phyloP scores from a whole-genome alignment of 2,329 filamentous ascomycete genomes.

The Amauroascus niger region DNA sequence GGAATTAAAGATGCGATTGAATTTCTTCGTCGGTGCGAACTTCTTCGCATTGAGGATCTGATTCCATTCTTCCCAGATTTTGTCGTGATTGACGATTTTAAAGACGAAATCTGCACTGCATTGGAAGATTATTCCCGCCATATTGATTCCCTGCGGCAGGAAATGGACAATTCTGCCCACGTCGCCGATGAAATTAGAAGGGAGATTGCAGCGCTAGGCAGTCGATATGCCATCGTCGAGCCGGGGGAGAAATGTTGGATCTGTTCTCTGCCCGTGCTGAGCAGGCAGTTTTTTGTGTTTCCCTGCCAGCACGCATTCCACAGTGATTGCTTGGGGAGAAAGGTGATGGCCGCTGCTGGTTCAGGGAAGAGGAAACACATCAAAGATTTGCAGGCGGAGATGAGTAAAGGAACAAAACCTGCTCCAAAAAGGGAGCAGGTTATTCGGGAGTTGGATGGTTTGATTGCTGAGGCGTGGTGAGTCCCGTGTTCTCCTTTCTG shows the following conservation, averaged over 20 bases:
- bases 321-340: slow-evolving; percentile 80
- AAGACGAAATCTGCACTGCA: slow-evolving; percentile 90
- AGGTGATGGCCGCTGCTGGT: slow-evolving; percentile 73
- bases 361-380: slow-evolving; percentile 69
- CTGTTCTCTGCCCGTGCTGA: slow-evolving; percentile 75
- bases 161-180: slow-evolving; percentile 89
- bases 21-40: slow-evolving; percentile 81
- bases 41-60: slow-evolving; percentile 88
- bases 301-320: slow-evolving; percentile 98
- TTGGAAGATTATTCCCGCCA: slow-evolving; percentile 87
- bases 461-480: slow-evolving; percentile 84
- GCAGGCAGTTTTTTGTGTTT: slow-evolving; percentile 93
- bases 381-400: slow-evolving; percentile 71
- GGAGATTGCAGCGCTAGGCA: slow-evolving; percentile 76
- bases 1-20: slow-evolving; percentile 91
- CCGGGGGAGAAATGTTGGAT: slow-evolving; percentile 90
- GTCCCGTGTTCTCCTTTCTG: slow-evolving; percentile 23
- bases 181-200: slow-evolving; percentile 85
- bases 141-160: slow-evolving; percentile 76
- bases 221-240: slow-evolving; percentile 90
- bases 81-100: slow-evolving; percentile 97
- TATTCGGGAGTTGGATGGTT: slow-evolving; percentile 78
- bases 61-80: slow-evolving; percentile 99
- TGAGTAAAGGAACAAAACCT: slow-evolving; percentile 63
- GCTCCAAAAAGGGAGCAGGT: slow-evolving; percentile 63